These are phyloP conservation scores for Phytophthora idaei DNA, from an alignment of 352 stramenopile species.

Conservation along the genomic window DNA sequence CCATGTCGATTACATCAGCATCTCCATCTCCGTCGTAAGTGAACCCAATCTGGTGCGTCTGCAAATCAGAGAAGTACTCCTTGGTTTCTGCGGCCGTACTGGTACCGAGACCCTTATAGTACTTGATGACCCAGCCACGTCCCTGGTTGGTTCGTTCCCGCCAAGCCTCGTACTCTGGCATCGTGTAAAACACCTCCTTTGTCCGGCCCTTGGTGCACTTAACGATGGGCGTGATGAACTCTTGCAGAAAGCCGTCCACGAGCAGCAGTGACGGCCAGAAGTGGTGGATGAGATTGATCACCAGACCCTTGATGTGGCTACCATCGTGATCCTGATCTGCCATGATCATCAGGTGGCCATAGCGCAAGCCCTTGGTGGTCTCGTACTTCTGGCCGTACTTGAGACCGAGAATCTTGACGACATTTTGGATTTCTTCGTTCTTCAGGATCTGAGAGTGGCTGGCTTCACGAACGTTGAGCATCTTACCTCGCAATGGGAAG, in stretches of 20 bases:
- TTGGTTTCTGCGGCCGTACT: constrained; percentile 96
- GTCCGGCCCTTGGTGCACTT: constrained; percentile 93
- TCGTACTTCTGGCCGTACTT: constrained; percentile 96
- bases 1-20: constrained; percentile 96
- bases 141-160: constrained; percentile 86
- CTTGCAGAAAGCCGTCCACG: constrained; percentile 90
- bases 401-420: constrained; percentile 97
- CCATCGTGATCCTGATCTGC: constrained; percentile 99
- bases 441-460: constrained; percentile 95
- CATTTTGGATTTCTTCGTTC: constrained; percentile 97
- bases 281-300: constrained; percentile 99
- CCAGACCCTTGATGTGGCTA: constrained; percentile 98
- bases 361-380: constrained; percentile 89
- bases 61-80: constrained; percentile 97
- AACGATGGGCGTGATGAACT: constrained; percentile 98
- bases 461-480: constrained; percentile 99
- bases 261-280: constrained; percentile 98
- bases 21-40: constrained; percentile 90
- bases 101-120: constrained; percentile 99
- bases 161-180: constrained; percentile 97
- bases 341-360: constrained; percentile 99
- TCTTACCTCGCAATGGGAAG: constrained; percentile 97
- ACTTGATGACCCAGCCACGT: constrained; percentile 97
- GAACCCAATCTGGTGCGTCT: constrained; percentile 94
- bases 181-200: constrained; percentile 96